Percentiles rank a stretch among this genome's conserved stretches.
These are phyloP conservation scores for Myriangium duriaei DNA, from an alignment of 2,329 filamentous ascomycete species.

Conservation along the genomic window DNA sequence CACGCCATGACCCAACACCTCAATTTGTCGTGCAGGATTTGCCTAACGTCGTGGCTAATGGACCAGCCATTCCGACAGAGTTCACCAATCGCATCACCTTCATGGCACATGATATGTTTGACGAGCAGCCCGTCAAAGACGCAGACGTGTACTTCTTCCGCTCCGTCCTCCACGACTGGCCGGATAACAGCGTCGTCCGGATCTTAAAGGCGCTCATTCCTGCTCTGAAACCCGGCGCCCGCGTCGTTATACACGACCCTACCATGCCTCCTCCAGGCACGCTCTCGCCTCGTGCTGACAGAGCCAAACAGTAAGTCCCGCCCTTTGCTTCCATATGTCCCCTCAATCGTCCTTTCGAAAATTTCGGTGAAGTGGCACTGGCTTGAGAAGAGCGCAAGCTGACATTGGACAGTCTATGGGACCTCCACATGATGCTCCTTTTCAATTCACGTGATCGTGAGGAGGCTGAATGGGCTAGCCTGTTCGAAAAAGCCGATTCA, in stretches of 20 bases:
- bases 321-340: too few species aligned
- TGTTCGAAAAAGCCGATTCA: not conserved
- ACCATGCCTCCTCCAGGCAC: too few species aligned
- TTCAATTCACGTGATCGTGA: slow-evolving; percentile 18
- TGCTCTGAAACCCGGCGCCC: slow-evolving; percentile 7
- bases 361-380: too few species aligned
- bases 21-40: slow-evolving; percentile 36
- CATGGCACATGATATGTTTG: slow-evolving; percentile 19
- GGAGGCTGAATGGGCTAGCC: slow-evolving; percentile 14
- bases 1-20: slow-evolving; percentile 18
- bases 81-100: slow-evolving; percentile 12
- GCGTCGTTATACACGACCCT: too few species aligned
- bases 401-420: slow-evolving; percentile 1
- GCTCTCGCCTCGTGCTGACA: too few species aligned
- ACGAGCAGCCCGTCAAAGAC: slow-evolving; percentile 16
- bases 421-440: slow-evolving; percentile 17
- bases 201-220: slow-evolving; percentile 11
- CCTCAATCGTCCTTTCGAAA: too few species aligned
- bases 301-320: too few species aligned
- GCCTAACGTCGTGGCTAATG: slow-evolving; percentile 10
- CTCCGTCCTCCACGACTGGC: slow-evolving; percentile 20
- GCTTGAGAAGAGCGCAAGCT: too few species aligned
- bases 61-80: slow-evolving; percentile 10
- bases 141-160: slow-evolving; percentile 22
- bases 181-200: slow-evolving; percentile 11